Base-by-base conservation (phyloP, 2,329 filamentous ascomycete genomes). In the Fusarium transvaalense region DNA sequence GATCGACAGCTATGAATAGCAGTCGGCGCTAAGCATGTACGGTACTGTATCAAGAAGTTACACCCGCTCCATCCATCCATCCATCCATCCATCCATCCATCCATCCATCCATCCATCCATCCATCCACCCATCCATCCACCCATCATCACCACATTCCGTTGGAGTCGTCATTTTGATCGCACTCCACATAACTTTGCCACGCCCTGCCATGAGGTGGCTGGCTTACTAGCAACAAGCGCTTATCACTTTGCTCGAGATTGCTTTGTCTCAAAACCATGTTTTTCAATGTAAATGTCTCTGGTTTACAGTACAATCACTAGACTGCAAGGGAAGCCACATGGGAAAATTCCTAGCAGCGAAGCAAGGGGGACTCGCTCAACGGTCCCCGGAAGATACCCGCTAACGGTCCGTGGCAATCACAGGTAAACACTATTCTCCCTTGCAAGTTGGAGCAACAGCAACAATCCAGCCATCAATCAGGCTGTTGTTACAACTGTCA, bases 131-230 rank as follows among this genome's bases (percentile, higher is more conserved):
- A n/a, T n/a, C n/a, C n/a, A n/a, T n/a, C n/a, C n/a, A n/a, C n/a
- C n/a, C n/a, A 64, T 52, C n/a, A 53, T 35, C 57, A 61, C 62
- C 56, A 69, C 61, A 69, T 69, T 56, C 62, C 66, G 54, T 32
- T 38, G 17, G 17, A 51, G 21, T 56, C 43, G 38, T 56, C 42
- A 41, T 54, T 37, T 37, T 54, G 35, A 56, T 37, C 37, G 48
- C 39, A 59, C 63, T 67, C 58, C 52, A 43, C 41, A 37, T 17
- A 27, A 34, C n/a, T 37, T 47, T 62, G 27, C 17, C 50, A 69
- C 46, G 38, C 53, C 62, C 41, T 67, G 50, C 66, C 66, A 69
- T 69, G 66, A 69, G 66, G 66, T 67, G 62, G 66, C 53, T 59
- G 61, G 50, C 50, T 35, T 37, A 42, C 29, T 21, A 25, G 17